Evolutionary conservation across 306 rosid genomes (phyloP).

Genomic region (Dalbergia oliveri): DNA sequence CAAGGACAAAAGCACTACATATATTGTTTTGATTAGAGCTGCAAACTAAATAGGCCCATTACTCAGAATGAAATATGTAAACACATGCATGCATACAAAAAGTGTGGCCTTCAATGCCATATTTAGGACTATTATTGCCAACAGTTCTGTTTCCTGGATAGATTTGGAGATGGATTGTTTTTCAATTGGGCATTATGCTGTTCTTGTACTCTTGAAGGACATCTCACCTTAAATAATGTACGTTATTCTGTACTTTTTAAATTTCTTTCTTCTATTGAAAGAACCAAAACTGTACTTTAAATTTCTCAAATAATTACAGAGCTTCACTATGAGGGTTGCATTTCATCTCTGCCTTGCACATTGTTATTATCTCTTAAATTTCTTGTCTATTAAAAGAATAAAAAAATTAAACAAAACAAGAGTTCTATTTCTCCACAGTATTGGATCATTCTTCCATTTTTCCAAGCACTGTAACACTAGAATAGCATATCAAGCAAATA

Average conservation of each 20-base stretch:
- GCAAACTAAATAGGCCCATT: neutral
- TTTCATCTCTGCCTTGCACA: neutral
- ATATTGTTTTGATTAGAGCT: slow-evolving; percentile 1
- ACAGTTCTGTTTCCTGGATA: neutral
- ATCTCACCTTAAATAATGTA: slow-evolving; percentile 5
- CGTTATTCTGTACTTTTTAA: neutral
- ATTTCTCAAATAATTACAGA: neutral
- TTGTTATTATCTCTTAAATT: slow-evolving; percentile 12
- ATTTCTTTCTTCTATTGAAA: neutral
- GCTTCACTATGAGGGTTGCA: neutral
- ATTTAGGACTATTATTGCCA: neutral
- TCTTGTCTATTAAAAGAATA: neutral
- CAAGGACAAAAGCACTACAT: neutral
- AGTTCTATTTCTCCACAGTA: slow-evolving; percentile 12
- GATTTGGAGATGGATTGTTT: slow-evolving; percentile 1
- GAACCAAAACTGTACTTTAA: neutral
- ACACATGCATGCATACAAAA: slow-evolving; percentile 7
- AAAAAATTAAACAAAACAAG: slow-evolving; percentile 6
- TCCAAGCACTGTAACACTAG: slow-evolving; percentile 2
- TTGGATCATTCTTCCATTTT: slow-evolving; percentile 19
- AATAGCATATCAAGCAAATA: slow-evolving; percentile 27
- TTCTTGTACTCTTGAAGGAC: slow-evolving; percentile 12
- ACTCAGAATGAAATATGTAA: neutral
- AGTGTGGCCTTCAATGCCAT: neutral
- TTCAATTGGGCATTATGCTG: neutral